Evolutionary conservation across 1,139 yeast genomes (phyloP).

Genomic region (Sugiyamaella neomexicana): DNA sequence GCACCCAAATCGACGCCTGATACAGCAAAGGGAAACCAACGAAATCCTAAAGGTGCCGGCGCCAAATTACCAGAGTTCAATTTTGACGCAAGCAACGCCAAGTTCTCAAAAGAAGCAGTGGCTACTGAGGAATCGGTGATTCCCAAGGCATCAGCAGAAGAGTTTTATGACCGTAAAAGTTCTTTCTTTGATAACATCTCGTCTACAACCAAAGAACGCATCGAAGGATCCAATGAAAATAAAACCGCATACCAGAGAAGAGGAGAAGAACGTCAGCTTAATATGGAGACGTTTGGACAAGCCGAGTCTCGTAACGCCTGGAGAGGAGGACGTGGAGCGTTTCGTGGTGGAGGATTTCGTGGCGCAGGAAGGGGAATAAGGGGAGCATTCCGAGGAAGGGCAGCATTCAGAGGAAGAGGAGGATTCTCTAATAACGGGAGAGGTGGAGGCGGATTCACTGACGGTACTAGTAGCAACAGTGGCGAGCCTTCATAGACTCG

Average conservation of each 20-base stretch:
- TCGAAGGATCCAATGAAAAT: conserved; percentile 41
- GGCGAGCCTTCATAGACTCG: conserved; percentile 64
- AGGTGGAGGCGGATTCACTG: conserved; percentile 45
- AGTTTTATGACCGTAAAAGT: conserved; percentile 63
- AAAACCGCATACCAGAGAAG: conserved; percentile 49
- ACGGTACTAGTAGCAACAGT: conserved; percentile 86
- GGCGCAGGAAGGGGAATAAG: conserved; percentile 41
- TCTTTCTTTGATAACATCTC: conserved; percentile 84
- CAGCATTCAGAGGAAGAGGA: conserved; percentile 8
- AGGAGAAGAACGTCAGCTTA: conserved; percentile 60
- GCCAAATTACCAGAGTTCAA: conserved; percentile 53
- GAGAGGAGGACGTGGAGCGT: conserved; percentile 38
- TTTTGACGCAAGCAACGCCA: conserved; percentile 70
- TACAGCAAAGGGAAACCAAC: conserved; percentile 25
- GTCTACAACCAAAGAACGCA: conserved; percentile 47
- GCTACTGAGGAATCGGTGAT: conserved; percentile 29
- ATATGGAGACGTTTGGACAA: conserved; percentile 70
- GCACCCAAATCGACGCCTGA: conserved; percentile 18
- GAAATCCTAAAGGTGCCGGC: conserved; percentile 30
- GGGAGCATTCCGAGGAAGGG: conserved; percentile 30
- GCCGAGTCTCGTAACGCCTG: conserved; percentile 37
- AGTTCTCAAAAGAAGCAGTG: conserved; percentile 45
- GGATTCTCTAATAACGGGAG: conserved; percentile 9
- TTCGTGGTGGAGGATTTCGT: conserved; percentile 36
- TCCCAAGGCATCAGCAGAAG: conserved; percentile 30